Evolutionary conservation across 108 stramenopile species (phyloP).

Genomic region (Cylindrotheca closterium): DNA sequence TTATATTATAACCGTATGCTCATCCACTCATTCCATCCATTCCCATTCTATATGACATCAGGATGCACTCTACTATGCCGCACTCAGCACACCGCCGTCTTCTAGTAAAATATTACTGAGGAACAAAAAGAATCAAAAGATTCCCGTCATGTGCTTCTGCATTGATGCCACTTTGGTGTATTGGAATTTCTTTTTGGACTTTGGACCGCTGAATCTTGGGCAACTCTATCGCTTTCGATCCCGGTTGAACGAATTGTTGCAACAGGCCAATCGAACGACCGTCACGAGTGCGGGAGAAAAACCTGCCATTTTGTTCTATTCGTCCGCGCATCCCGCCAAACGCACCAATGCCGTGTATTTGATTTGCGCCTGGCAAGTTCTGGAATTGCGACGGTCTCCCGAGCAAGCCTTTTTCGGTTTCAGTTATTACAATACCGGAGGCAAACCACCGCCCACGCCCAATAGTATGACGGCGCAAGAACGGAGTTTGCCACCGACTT

Average conservation of each 20-base stretch:
- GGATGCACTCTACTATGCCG: slow-evolving; percentile 52
- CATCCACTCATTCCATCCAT: slow-evolving; percentile 2
- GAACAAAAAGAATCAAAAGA: slow-evolving; percentile 22
- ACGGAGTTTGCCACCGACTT: slow-evolving; percentile 25
- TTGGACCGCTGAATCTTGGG: slow-evolving; percentile 97
- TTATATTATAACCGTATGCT: background rate
- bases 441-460: background rate
- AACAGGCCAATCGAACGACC: slow-evolving; percentile 5
- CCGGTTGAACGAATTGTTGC: slow-evolving; percentile 56
- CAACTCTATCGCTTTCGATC: slow-evolving; percentile 94
- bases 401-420: slow-evolving; percentile 71
- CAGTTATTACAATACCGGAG: slow-evolving; percentile 1
- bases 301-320: slow-evolving; percentile 82
- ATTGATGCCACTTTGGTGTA: slow-evolving; percentile 94
- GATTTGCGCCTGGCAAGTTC: slow-evolving; percentile 88
- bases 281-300: slow-evolving; percentile 26
- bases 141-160: slow-evolving; percentile 74
- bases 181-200: slow-evolving; percentile 99
- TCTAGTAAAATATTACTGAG: slow-evolving; percentile 33
- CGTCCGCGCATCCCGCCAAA: slow-evolving; percentile 58
- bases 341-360: slow-evolving; percentile 92
- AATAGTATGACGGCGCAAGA: background rate
- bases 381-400: slow-evolving; percentile 81
- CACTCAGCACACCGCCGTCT: slow-evolving; percentile 33
- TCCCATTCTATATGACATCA: slow-evolving; percentile 3